phyloP scores from a whole-genome alignment of 306 rosid genomes.

The Purshia tridentata region DNA sequence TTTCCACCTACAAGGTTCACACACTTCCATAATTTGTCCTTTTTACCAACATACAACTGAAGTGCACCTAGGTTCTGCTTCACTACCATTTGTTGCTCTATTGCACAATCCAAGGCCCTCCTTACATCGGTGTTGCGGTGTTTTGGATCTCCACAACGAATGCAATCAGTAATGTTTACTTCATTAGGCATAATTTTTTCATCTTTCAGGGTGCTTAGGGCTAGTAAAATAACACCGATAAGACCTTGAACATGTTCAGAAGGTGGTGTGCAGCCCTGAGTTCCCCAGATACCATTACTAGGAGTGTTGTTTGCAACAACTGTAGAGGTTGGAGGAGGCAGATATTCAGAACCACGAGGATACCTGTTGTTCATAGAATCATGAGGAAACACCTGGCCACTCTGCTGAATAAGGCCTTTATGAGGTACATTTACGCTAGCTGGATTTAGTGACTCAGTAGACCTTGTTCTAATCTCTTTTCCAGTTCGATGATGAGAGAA shows the following conservation, averaged over 20 bases:
- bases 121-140: conserved; percentile 53
- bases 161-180: conserved; percentile 60
- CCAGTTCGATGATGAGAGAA: conserved; percentile 45
- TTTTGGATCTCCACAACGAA: conserved; percentile 62
- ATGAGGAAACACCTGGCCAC: conserved; percentile 43
- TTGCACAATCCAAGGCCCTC: conserved; percentile 64
- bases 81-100: conserved; percentile 50
- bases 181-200: conserved; percentile 74
- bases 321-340: conserved; percentile 32
- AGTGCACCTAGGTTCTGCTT: conserved; percentile 49
- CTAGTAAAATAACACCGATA: conserved; percentile 52
- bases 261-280: conserved; percentile 67
- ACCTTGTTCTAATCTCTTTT: conserved; percentile 48
- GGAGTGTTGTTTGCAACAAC: conserved; percentile 38
- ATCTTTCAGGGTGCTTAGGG: conserved; percentile 56
- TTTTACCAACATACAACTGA: conserved; percentile 56
- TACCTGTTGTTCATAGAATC: conserved; percentile 41
- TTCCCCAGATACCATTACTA: conserved; percentile 67
- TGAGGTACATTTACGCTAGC: conserved; percentile 41
- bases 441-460: conserved; percentile 37
- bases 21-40: conserved; percentile 61
- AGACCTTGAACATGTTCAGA: conserved; percentile 68
- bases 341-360: conserved; percentile 48
- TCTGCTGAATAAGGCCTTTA: conserved; percentile 47
- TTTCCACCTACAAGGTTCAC: conserved; percentile 54